Conservation (phyloP, 2,329 filamentous ascomycete genomes). For the Scolecobasidium constrictum region DNA sequence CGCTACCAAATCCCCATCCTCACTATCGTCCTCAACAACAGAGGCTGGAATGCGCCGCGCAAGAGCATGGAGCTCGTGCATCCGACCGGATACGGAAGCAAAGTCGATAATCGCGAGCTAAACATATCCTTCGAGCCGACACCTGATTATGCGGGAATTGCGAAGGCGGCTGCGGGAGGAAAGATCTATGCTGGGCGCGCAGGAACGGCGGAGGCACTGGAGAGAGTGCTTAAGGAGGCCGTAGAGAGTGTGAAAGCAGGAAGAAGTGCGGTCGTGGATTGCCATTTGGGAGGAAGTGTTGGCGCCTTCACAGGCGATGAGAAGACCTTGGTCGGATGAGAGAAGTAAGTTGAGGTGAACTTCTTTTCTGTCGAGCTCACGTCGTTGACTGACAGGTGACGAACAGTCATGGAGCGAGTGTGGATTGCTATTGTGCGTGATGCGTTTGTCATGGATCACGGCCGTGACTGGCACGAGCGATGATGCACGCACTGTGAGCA, state of each 20-base stretch:
- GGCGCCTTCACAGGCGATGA: background rate
- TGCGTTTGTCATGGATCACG: too few species aligned
- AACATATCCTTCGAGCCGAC: constrained; percentile 57
- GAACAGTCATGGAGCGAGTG: too few species aligned
- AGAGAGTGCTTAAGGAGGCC: constrained; percentile 44
- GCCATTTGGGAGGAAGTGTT: constrained; percentile 13
- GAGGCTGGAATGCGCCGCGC: constrained; percentile 59
- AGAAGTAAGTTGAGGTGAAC: too few species aligned
- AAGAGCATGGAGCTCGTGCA: constrained; percentile 53
- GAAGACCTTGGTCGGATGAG: too few species aligned
- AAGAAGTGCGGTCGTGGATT: constrained; percentile 51
- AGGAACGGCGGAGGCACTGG: constrained; percentile 44
- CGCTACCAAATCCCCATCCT: constrained; percentile 56
- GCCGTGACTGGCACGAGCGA: too few species aligned
- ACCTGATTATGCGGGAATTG: constrained; percentile 58
- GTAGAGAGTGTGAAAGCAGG: constrained; percentile 47
- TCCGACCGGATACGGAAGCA: constrained; percentile 50
- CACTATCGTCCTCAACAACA: constrained; percentile 59
- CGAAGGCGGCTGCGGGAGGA: constrained; percentile 53
- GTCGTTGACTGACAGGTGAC: too few species aligned
- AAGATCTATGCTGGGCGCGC: constrained; percentile 51
- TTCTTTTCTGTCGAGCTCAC: too few species aligned
- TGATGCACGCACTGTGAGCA: too few species aligned
- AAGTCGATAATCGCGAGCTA: constrained; percentile 51
- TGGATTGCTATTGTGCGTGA: too few species aligned